phyloP scores from a whole-genome alignment of 2,329 filamentous ascomycete species.

The Xylaria sp. region DNA sequence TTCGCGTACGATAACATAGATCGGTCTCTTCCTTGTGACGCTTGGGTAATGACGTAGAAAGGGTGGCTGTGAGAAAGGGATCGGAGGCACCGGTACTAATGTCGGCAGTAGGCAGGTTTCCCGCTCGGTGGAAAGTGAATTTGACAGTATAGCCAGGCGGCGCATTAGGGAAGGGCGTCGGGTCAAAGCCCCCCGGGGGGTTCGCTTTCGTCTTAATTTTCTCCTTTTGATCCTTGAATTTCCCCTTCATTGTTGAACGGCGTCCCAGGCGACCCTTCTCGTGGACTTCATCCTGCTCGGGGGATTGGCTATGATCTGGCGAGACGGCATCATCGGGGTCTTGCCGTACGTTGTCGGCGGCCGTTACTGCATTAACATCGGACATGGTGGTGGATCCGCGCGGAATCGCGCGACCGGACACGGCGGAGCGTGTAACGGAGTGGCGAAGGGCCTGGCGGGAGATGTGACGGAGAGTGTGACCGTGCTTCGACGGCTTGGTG shows the following conservation, averaged over 20 bases:
- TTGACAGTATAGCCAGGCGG: conserved; percentile 85
- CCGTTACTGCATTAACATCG: conserved; percentile 27
- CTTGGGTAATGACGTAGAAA: conserved; percentile 75
- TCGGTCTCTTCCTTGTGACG: conserved; percentile 88
- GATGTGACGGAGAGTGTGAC: conserved; percentile 13
- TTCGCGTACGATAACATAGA: conserved; percentile 78
- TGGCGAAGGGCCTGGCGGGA: background rate
- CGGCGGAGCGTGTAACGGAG: conserved; percentile 20
- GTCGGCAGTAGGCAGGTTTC: conserved; percentile 85
- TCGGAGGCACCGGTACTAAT: conserved; percentile 82
- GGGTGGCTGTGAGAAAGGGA: conserved; percentile 82
- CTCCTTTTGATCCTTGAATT: conserved; percentile 52
- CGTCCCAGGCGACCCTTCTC: conserved; percentile 29
- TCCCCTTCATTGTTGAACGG: conserved; percentile 48
- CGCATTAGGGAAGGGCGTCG: conserved; percentile 78
- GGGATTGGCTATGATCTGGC: conserved; percentile 30
- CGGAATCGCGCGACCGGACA: conserved; percentile 21
- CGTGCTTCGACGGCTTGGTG: conserved; percentile 8
- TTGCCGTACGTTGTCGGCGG: conserved; percentile 53
- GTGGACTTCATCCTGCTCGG: conserved; percentile 28
- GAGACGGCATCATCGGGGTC: conserved; percentile 34
- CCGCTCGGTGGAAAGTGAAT: conserved; percentile 84
- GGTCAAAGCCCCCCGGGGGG: conserved; percentile 82
- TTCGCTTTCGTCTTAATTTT: conserved; percentile 56
- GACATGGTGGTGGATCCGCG: conserved; percentile 32